Conservation (phyloP, 108 stramenopile species). For the Nitzschia putrida region DNA sequence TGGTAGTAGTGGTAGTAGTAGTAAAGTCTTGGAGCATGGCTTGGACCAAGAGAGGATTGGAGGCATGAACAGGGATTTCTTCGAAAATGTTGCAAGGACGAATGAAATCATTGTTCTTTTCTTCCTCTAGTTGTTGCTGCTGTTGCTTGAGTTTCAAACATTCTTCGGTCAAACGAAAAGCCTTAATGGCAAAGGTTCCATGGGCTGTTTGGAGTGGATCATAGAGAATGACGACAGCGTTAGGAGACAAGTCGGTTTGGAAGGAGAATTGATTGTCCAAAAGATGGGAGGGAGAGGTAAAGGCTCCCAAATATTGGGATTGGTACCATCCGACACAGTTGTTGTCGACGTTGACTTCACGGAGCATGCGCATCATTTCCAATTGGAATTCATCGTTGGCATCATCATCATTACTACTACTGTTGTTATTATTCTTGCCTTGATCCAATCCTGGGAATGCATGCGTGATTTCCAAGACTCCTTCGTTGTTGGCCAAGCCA, state of each 20-base stretch:
- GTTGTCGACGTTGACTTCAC: slow-evolving; percentile 97
- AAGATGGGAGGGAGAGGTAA: slow-evolving; percentile 75
- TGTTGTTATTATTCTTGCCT: slow-evolving; percentile 18
- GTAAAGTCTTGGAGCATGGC: slow-evolving; percentile 83
- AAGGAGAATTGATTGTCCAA: slow-evolving; percentile 94
- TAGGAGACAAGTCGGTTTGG: slow-evolving; percentile 92
- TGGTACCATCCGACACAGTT: slow-evolving; percentile 99
- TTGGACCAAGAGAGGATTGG: slow-evolving; percentile 83
- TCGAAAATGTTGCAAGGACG: slow-evolving; percentile 88
- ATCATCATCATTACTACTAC: slow-evolving; percentile 39
- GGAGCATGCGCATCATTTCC: slow-evolving; percentile 99
- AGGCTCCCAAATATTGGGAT: slow-evolving; percentile 93
- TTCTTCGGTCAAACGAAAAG: slow-evolving; percentile 90
- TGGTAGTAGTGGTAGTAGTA: not conserved
- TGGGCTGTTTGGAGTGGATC: slow-evolving; percentile 93
- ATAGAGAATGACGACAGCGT: slow-evolving; percentile 94
- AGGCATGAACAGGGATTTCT: slow-evolving; percentile 88
- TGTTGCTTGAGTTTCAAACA: slow-evolving; percentile 73
- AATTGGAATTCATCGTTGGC: slow-evolving; percentile 83
- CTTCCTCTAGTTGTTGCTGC: too few species aligned
- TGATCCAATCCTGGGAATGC: slow-evolving; percentile 87
- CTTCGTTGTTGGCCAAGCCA: slow-evolving; percentile 81
- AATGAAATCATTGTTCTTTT: slow-evolving; percentile 69
- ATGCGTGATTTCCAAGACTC: slow-evolving; percentile 90
- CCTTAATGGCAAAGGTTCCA: slow-evolving; percentile 90